A percentile compares a stretch with the other conserved stretches of the same genome.
Evolutionary conservation across 305 asterid genomes (phyloP).

Genomic region (Rubia occidens): DNA sequence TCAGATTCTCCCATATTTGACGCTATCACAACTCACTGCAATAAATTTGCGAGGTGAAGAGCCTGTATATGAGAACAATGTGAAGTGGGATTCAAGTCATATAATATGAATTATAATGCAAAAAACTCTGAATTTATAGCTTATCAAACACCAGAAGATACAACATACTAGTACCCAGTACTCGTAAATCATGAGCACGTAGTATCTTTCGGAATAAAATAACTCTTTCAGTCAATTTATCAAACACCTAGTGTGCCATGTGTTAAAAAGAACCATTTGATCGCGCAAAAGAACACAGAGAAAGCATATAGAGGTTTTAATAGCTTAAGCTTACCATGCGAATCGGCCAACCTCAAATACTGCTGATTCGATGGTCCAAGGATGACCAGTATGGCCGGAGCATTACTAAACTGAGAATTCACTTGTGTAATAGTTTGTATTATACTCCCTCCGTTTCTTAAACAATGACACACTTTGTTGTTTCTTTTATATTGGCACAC

Average conservation of each 20-base stretch:
- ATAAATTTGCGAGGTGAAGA: background rate
- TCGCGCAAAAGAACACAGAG: background rate
- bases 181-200: too few species aligned
- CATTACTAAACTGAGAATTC: background rate
- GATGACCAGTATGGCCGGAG: background rate
- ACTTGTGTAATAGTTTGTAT: too few species aligned
- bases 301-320: background rate
- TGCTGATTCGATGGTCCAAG: background rate
- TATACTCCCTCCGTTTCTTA: too few species aligned
- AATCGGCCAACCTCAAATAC: slow-evolving; percentile 2
- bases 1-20: slow-evolving; percentile 7
- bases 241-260: background rate
- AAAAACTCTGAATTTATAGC: background rate
- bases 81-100: background rate
- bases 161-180: background rate
- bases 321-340: background rate
- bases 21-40: background rate
- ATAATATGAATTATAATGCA: background rate
- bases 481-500: too few species aligned
- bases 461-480: too few species aligned
- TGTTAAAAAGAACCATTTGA: background rate
- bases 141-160: background rate
- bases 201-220: background rate
- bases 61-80: background rate
- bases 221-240: background rate